Conservation (phyloP, 306 rosid genomes). For the Begonia masoniana region DNA sequence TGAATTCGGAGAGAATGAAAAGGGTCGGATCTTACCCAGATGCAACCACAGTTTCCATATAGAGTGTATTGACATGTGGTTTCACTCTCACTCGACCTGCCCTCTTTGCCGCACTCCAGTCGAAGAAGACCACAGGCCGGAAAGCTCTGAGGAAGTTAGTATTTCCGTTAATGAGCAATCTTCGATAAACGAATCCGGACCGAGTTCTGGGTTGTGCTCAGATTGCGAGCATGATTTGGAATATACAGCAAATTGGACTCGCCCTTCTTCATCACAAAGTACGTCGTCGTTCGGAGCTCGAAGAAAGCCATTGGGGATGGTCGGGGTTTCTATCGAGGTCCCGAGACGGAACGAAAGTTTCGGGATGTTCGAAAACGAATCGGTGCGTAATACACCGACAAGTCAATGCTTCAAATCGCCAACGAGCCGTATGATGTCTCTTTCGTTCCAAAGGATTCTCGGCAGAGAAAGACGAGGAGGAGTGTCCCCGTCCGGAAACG, state of each 20-base stretch:
- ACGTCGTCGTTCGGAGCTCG: constrained; percentile 27
- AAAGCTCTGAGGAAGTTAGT: constrained; percentile 11
- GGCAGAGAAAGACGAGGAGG: constrained; percentile 37
- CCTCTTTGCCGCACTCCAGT: constrained; percentile 66
- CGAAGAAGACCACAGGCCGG: constrained; percentile 14
- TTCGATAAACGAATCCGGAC: constrained; percentile 19
- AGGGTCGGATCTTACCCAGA: constrained; percentile 56
- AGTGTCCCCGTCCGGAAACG: constrained; percentile 29
- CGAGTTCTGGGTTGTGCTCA: constrained; percentile 25
- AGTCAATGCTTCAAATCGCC: constrained; percentile 17
- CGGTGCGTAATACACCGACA: constrained; percentile 8
- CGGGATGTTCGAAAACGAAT: constrained; percentile 17
- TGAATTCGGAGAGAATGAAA: constrained; percentile 48
- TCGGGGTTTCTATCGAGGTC: constrained; percentile 39
- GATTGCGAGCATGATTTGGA: constrained; percentile 13
- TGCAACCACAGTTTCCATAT: constrained; percentile 65
- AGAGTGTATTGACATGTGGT: constrained; percentile 90
- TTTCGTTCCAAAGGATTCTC: constrained; percentile 52
- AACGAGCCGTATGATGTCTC: constrained; percentile 39
- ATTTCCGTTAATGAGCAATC: constrained; percentile 12
- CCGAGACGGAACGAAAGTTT: constrained; percentile 36
- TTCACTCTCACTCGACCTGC: constrained; percentile 65
- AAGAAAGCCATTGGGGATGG: constrained; percentile 27
- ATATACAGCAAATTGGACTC: constrained; percentile 1
- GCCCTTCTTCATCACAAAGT: constrained; percentile 10